Base-by-base conservation (phyloP, 768 basidiomycete genomes). In the Pleurotus citrinopileatus region DNA sequence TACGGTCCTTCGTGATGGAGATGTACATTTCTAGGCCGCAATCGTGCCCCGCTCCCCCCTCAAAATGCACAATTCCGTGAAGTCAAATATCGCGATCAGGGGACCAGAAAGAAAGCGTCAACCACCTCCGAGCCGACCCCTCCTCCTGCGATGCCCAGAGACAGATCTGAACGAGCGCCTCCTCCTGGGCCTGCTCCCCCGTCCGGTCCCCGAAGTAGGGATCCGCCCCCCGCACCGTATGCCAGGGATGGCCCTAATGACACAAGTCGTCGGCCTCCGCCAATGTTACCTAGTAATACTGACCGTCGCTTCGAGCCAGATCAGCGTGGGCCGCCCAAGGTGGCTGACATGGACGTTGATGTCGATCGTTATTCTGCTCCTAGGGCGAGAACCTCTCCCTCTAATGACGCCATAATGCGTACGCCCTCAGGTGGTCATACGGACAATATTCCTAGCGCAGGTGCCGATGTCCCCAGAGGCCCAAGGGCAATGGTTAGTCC, bases 11-110 rank as follows among this genome's bases (percentile, higher is more conserved):
- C 29, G 54, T 26, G n/a, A n/a, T n/a, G n/a, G n/a, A n/a, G n/a
- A n/a, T n/a, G n/a, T n/a, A n/a, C n/a, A n/a, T n/a, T n/a, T 23
- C 38, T 57, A 44, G 34, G 67, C 64, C 75, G 69, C 13, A 73
- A 66, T 57, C 68, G 79, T 50, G 61, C 57, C 1, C 79, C 78
- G 0, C 65, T 81, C 9, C 77, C 78, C 2, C 73, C 78, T 9
- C 79, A 81, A 61, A 58, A 61, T 3, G 61, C 65, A 17, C 68
- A 70, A 5, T 80, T 75, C 54, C 69, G 65, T 13, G 69, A 69
- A n/a, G n/a, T n/a, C n/a, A n/a, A n/a, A n/a, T n/a, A n/a, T n/a
- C n/a, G n/a, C n/a, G n/a, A n/a, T 47, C 58, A 58, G 23, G 38
- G 55, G 2, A 52, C 55, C 44, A 42, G 58, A 57, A 43, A 55